Conservation (phyloP, 306 rosid genomes). For the Vachellia collinsii region DNA sequence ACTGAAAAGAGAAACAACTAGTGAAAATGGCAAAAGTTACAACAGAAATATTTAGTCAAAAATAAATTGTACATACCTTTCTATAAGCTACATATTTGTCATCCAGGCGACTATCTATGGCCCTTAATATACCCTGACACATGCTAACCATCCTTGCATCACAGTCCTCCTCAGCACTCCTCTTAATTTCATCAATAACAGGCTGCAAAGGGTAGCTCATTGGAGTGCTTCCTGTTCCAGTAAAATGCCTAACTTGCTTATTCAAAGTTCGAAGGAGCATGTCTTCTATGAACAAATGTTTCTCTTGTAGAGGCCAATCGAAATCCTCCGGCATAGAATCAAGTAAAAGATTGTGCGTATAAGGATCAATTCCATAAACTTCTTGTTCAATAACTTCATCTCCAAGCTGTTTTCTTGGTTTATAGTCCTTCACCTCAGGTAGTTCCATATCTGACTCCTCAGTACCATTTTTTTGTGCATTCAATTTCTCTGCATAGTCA, state of each 20-base stretch:
- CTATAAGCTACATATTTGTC: constrained; percentile 96
- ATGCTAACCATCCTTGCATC: constrained; percentile 64
- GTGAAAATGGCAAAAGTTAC: constrained; percentile 10
- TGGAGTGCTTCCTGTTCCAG: constrained; percentile 88
- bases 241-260: constrained; percentile 76
- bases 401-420: constrained; percentile 94
- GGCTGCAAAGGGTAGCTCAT: constrained; percentile 80
- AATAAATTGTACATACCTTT: constrained; percentile 61
- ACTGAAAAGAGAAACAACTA: constrained; percentile 15
- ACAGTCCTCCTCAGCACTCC: constrained; percentile 61
- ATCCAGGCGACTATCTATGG: constrained; percentile 78
- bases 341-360: constrained; percentile 94
- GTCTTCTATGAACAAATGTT: constrained; percentile 90
- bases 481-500: constrained; percentile 88
- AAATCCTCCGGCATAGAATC: constrained; percentile 92
- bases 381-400: constrained; percentile 94
- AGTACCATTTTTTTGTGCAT: constrained; percentile 86
- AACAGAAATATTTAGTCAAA: constrained; percentile 19
- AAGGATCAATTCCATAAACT: constrained; percentile 98
- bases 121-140: constrained; percentile 82
- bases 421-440: constrained; percentile 96
- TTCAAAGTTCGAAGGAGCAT: constrained; percentile 81
- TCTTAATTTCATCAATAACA: constrained; percentile 78
- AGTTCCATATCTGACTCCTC: constrained; percentile 99
- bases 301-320: constrained; percentile 80